phyloP scores from a whole-genome alignment of 106 monocot species.

The Dendrobium chrysotoxum region DNA sequence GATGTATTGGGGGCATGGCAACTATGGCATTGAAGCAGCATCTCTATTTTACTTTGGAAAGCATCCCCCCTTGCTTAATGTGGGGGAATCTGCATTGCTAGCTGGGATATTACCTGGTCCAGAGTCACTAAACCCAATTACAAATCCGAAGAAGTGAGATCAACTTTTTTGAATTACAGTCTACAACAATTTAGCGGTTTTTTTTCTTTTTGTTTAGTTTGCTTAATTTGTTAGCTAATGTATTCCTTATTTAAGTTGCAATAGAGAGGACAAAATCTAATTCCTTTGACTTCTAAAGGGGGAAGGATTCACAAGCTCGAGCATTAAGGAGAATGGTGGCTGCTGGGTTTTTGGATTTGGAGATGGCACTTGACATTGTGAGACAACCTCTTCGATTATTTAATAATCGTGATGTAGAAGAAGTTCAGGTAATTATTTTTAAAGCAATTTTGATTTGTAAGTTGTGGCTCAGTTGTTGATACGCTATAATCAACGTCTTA shows the following conservation, averaged over 20 bases:
- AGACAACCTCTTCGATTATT: conserved; percentile 27
- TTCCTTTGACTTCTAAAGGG: conserved; percentile 15
- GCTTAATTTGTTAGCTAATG: not conserved
- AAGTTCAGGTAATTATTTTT: conserved; percentile 4
- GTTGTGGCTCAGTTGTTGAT: not conserved
- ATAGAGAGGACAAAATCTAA: not conserved
- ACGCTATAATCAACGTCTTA: not conserved
- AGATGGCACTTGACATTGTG: conserved; percentile 32
- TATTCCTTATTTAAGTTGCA: not conserved
- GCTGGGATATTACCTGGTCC: conserved; percentile 54
- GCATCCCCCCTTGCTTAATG: conserved; percentile 29
- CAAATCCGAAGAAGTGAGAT: conserved; percentile 23
- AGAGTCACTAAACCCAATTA: conserved; percentile 34
- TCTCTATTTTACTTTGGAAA: conserved; percentile 50
- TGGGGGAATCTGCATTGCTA: conserved; percentile 43
- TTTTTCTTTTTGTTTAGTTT: not conserved
- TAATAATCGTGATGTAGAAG: not conserved
- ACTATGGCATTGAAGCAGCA: conserved; percentile 40
- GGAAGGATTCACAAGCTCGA: conserved; percentile 28
- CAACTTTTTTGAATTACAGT: conserved; percentile 2
- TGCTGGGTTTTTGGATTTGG: conserved; percentile 34
- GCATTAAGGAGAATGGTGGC: conserved; percentile 43
- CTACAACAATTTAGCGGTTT: not conserved
- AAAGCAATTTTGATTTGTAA: not conserved
- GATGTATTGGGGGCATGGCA: conserved; percentile 53